phyloP scores from a whole-genome alignment of 306 rosid genomes.

The Macrotyloma uniflorum region DNA sequence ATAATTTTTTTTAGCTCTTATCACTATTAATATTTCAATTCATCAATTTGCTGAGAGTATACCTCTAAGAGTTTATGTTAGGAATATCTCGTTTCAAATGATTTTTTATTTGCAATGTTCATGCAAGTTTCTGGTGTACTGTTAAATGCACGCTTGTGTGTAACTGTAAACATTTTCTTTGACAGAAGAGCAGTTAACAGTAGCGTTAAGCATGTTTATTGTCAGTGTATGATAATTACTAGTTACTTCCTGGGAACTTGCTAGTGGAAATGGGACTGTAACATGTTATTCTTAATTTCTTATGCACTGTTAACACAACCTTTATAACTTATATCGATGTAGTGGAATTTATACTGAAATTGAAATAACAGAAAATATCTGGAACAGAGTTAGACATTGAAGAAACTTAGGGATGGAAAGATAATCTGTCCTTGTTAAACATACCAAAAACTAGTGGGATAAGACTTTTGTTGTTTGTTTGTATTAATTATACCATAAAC shows the following conservation, averaged over 20 bases:
- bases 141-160: not conserved
- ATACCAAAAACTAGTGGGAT: not conserved
- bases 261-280: not conserved
- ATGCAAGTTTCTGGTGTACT: not conserved
- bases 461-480: not conserved
- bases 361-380: not conserved
- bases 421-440: not conserved
- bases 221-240: not conserved
- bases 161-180: not conserved
- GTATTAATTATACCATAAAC: not conserved
- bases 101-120: slow-evolving; percentile 8
- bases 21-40: not conserved
- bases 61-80: slow-evolving; percentile 7
- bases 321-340: not conserved
- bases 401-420: slow-evolving; percentile 11
- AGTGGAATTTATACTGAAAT: not conserved
- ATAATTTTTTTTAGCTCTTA: slow-evolving; percentile 13
- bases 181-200: not conserved
- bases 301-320: not conserved
- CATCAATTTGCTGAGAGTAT: not conserved
- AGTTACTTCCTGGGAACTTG: slow-evolving; percentile 21
- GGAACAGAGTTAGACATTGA: slow-evolving; percentile 17
- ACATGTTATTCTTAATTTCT: slow-evolving; percentile 18
- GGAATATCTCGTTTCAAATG: slow-evolving; percentile 4
- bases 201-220: not conserved